A percentile compares a stretch with the other conserved stretches of the same genome.
These are phyloP conservation scores for Exophiala oligosperma DNA, from an alignment of 2,329 filamentous ascomycete genomes.

Conservation along the genomic window DNA sequence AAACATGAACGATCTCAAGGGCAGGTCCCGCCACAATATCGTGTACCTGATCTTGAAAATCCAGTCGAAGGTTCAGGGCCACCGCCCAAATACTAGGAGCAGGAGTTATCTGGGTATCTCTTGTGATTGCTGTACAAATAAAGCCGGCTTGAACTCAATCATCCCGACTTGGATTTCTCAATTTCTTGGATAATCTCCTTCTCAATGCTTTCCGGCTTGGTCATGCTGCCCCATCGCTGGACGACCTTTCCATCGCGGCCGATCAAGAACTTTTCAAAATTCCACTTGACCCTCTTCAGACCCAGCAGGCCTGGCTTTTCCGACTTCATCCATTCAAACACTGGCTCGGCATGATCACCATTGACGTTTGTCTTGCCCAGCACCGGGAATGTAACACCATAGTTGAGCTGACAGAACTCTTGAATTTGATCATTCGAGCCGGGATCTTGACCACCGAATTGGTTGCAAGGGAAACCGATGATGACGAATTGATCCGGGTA, in stretches of 20 bases:
- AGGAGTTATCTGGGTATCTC: not conserved
- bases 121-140: not conserved
- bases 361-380: conserved; percentile 94
- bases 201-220: conserved; percentile 82
- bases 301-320: conserved; percentile 81
- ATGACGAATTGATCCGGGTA: conserved; percentile 78
- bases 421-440: conserved; percentile 79
- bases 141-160: not conserved
- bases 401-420: conserved; percentile 87
- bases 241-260: conserved; percentile 83
- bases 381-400: conserved; percentile 88
- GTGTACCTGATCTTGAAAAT: not conserved
- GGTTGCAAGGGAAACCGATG: conserved; percentile 97
- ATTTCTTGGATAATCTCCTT: conserved; percentile 73
- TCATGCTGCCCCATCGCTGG: conserved; percentile 81
- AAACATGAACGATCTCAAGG: conserved; percentile 7
- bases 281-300: conserved; percentile 92
- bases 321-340: conserved; percentile 74
- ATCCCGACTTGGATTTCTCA: conserved; percentile 51
- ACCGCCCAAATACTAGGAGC: conserved; percentile 10
- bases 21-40: not conserved
- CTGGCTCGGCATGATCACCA: conserved; percentile 73
- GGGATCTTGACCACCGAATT: conserved; percentile 90
- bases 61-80: not conserved
- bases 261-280: conserved; percentile 98